Evolutionary conservation across 176 grass and related monocot genomes (phyloP), one percentile per base, ranked within the genome.

Genomic region (Oryza punctata): DNA sequence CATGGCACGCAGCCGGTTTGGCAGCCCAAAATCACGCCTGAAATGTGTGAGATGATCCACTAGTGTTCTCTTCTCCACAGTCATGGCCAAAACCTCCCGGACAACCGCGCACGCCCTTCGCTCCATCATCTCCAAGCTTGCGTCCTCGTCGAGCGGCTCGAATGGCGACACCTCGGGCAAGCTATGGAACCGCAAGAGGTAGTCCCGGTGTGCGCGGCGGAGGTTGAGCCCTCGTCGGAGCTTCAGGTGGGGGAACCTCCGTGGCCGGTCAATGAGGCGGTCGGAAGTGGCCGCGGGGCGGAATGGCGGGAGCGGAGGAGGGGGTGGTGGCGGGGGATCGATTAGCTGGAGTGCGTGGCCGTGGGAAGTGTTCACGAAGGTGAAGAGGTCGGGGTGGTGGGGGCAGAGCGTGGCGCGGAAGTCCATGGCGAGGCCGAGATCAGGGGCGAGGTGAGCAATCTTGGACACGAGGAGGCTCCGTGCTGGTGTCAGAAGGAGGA

Each of bases 171-270:
- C 84, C 28, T 93, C 86, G 0, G 91, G 91, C 11, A 96, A 81
- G 50, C 83, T 81, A 1, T 81, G 81, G 27, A 96, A 82, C 19
- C 81, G 73, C 44, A 96, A 40, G 24, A 96, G 94, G 65, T 91
- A 93, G 40, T 93, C 88, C 12, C 88, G 77, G 69, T 96, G 91
- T 0, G 65, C 72, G 7, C 88, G 88, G 61, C 84, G 89, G 67
- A 96, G 88, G 50, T 96, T 89, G 63, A 96, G 77, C 18, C 94
- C 94, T 11, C 91, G 88, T 46, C 88, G 91, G 40, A 96, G 85
- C 2, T 73, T 88, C 27, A 96, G 83, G 76, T 87, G 80, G n/a
- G 85, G 80, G 40, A 96, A 96, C 43, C 78, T 87, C 57, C 32
- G 85, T 5, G 86, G 91, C 30, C 94, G 72, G 18, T 96, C 88